phyloP scores from a whole-genome alignment of 2,329 filamentous ascomycete genomes.

The Basipetospora chlamydospora region DNA sequence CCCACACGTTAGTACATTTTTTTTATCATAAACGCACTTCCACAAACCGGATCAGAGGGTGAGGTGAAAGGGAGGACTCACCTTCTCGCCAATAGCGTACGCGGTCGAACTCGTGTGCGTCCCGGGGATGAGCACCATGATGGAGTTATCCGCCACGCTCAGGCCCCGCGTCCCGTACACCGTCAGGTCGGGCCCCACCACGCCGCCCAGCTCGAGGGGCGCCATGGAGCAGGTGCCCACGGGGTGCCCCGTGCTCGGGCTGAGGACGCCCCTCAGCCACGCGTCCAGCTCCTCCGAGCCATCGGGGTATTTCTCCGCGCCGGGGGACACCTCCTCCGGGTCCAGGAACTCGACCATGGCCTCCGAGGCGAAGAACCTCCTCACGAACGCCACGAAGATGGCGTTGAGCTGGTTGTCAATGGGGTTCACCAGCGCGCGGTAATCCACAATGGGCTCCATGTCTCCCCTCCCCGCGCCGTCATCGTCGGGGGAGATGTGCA shows the following conservation, averaged over 20 bases:
- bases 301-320: constrained; percentile 16
- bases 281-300: constrained; percentile 10
- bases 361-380: constrained; percentile 16
- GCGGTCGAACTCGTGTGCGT: constrained; percentile 28
- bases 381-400: constrained; percentile 22
- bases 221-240: constrained; percentile 7
- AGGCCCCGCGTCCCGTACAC: constrained; percentile 25
- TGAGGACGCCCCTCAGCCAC: constrained; percentile 6
- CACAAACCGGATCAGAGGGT: too few species aligned
- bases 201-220: constrained; percentile 8
- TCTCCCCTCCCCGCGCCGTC: constrained; percentile 13
- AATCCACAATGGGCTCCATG: constrained; percentile 35
- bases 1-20: not conserved
- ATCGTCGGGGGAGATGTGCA: constrained; percentile 32
- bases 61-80: not conserved
- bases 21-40: too few species aligned
- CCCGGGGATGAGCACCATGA: constrained; percentile 25
- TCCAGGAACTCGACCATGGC: constrained; percentile 17
- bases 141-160: constrained; percentile 24
- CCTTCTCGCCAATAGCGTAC: constrained; percentile 29
- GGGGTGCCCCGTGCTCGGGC: constrained; percentile 8
- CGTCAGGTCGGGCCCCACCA: constrained; percentile 13
- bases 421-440: constrained; percentile 26
- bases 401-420: constrained; percentile 34
- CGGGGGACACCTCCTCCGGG: constrained; percentile 21